These are phyloP conservation scores for Pythium sukuiense DNA, from an alignment of 352 stramenopile species.

Conservation along the genomic window DNA sequence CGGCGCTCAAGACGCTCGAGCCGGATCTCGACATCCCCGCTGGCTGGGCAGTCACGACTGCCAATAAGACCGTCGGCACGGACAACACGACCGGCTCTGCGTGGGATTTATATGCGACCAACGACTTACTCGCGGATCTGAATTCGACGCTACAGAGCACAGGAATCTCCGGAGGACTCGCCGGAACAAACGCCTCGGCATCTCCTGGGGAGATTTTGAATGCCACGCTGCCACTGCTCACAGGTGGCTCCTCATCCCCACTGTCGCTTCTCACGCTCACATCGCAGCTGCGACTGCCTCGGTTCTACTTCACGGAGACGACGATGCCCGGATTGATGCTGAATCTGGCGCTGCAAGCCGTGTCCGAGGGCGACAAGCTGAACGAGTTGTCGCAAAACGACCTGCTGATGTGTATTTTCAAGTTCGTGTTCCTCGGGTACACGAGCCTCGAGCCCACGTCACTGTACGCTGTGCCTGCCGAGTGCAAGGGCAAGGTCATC, in stretches of 20 bases:
- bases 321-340: slow-evolving; percentile 64
- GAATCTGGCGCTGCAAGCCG: slow-evolving; percentile 45
- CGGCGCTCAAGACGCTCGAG: slow-evolving; percentile 60
- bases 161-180: slow-evolving; percentile 3
- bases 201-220: slow-evolving; percentile 24
- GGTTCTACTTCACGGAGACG: slow-evolving; percentile 69
- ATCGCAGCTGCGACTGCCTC: slow-evolving; percentile 38
- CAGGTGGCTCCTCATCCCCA: slow-evolving; percentile 16
- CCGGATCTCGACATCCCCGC: slow-evolving; percentile 44
- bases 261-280: slow-evolving; percentile 30
- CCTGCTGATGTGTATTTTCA: slow-evolving; percentile 42
- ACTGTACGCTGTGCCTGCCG: slow-evolving; percentile 41
- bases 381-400: slow-evolving; percentile 41
- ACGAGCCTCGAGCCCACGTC: slow-evolving; percentile 40
- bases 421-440: slow-evolving; percentile 53
- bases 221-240: slow-evolving; percentile 20
- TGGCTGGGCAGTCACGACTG: slow-evolving; percentile 41
- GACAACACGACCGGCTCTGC: slow-evolving; percentile 30
- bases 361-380: slow-evolving; percentile 47
- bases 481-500: slow-evolving; percentile 53
- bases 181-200: neutral
- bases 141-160: slow-evolving; percentile 19
- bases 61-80: slow-evolving; percentile 33
- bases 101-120: slow-evolving; percentile 47
- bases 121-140: slow-evolving; percentile 29